These are phyloP conservation scores for Podaxis rugospora DNA, from an alignment of 768 basidiomycete species.

Conservation along the genomic window DNA sequence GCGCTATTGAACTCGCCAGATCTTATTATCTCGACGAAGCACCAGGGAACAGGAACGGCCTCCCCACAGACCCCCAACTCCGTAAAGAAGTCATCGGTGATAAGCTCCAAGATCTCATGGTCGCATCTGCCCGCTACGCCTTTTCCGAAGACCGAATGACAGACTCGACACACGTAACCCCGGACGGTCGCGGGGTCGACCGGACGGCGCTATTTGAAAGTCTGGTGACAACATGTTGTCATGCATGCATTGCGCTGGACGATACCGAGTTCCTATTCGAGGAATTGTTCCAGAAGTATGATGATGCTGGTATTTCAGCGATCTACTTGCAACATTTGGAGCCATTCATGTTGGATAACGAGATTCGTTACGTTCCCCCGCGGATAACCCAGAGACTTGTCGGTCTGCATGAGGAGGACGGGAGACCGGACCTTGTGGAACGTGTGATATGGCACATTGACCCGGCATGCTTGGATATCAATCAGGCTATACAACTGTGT, in stretches of 20 bases:
- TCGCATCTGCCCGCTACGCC: slow-evolving; percentile 81
- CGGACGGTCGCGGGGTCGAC: slow-evolving; percentile 89
- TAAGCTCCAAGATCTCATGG: slow-evolving; percentile 79
- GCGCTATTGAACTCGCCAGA: slow-evolving; percentile 82
- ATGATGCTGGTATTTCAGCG: slow-evolving; percentile 72
- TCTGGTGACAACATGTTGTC: slow-evolving; percentile 72
- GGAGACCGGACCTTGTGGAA: slow-evolving; percentile 74
- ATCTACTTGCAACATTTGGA: slow-evolving; percentile 86
- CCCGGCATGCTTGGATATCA: slow-evolving; percentile 85
- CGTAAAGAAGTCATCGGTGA: slow-evolving; percentile 65
- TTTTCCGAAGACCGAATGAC: slow-evolving; percentile 95
- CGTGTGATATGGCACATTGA: slow-evolving; percentile 95
- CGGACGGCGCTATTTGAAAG: slow-evolving; percentile 86
- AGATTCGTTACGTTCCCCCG: slow-evolving; percentile 77
- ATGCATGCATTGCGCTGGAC: slow-evolving; percentile 74
- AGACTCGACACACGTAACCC: slow-evolving; percentile 78
- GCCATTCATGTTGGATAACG: slow-evolving; percentile 70
- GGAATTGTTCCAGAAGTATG: slow-evolving; percentile 88
- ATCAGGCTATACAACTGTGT: slow-evolving; percentile 87
- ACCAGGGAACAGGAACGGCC: slow-evolving; percentile 81
- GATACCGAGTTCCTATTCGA: slow-evolving; percentile 90
- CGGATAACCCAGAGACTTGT: slow-evolving; percentile 84
- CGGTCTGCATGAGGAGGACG: slow-evolving; percentile 66
- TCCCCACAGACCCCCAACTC: slow-evolving; percentile 63
- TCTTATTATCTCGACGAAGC: slow-evolving; percentile 78